A percentile compares a stretch with the other conserved stretches of the same genome.
phyloP scores from a whole-genome alignment of 768 basidiomycete species.

The Tylopilus felleus region DNA sequence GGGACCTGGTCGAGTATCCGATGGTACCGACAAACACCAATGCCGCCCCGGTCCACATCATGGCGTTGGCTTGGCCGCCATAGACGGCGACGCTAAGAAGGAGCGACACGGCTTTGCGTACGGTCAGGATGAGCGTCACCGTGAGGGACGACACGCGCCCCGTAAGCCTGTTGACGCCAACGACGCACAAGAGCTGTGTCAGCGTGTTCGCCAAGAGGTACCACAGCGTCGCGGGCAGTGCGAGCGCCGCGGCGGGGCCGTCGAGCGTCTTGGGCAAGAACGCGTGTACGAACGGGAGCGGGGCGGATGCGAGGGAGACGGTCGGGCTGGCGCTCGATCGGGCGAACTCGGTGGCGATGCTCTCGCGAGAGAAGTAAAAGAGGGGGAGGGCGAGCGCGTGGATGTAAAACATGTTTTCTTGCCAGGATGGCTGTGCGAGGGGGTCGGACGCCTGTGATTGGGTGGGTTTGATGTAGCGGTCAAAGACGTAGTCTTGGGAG shows the following conservation, averaged over 20 bases:
- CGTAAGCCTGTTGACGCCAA: slow-evolving; percentile 85
- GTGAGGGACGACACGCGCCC: slow-evolving; percentile 69
- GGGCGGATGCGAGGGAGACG: slow-evolving; percentile 9
- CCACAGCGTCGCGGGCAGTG: slow-evolving; percentile 57
- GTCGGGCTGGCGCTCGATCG: slow-evolving; percentile 10
- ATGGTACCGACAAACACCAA: slow-evolving; percentile 71
- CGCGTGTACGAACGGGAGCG: neutral
- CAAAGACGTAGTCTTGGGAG: slow-evolving; percentile 78
- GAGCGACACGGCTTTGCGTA: slow-evolving; percentile 77
- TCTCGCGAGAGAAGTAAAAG: slow-evolving; percentile 59
- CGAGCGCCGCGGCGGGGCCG: neutral
- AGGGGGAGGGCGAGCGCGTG: slow-evolving; percentile 78
- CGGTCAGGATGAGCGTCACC: slow-evolving; percentile 76
- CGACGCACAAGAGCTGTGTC: slow-evolving; percentile 81
- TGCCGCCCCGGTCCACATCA: slow-evolving; percentile 69
- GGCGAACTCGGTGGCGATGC: slow-evolving; percentile 36
- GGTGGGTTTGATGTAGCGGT: slow-evolving; percentile 36
- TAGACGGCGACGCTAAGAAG: slow-evolving; percentile 62
- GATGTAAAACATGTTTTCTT: slow-evolving; percentile 90
- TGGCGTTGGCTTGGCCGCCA: slow-evolving; percentile 35
- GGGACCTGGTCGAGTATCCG: slow-evolving; percentile 49
- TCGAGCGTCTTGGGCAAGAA: neutral
- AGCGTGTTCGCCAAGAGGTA: slow-evolving; percentile 72
- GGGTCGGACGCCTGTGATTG: slow-evolving; percentile 23
- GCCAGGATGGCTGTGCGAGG: slow-evolving; percentile 53